Evolutionary conservation across 805 yeast species (phyloP).

Genomic region (Teunomyces stri): DNA sequence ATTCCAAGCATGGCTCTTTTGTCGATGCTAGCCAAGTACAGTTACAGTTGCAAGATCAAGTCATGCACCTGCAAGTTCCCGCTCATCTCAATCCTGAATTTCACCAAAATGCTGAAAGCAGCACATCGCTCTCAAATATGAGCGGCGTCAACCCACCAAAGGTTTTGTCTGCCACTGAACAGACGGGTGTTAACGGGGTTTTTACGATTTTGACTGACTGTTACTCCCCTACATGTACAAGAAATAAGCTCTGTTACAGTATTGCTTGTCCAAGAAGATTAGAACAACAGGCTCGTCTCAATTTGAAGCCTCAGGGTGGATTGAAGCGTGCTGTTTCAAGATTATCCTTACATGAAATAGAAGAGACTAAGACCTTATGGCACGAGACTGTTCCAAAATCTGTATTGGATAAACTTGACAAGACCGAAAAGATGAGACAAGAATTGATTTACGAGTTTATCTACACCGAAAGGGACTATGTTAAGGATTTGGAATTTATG

Average conservation of each 20-base stretch:
- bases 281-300: constrained; percentile 92
- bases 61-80: constrained; percentile 18
- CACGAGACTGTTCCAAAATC: constrained; percentile 84
- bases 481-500: constrained; percentile 88
- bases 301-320: constrained; percentile 85
- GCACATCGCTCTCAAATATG: constrained; percentile 14
- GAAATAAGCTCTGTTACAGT: constrained; percentile 85
- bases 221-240: constrained; percentile 93
- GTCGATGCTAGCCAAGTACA: constrained; percentile 15
- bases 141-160: background rate
- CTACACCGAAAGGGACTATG: constrained; percentile 92
- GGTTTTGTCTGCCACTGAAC: constrained; percentile 13
- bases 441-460: constrained; percentile 93
- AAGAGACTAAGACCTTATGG: constrained; percentile 86
- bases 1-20: constrained; percentile 32
- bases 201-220: constrained; percentile 91
- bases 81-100: constrained; percentile 16
- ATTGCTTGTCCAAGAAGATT: constrained; percentile 94
- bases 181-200: constrained; percentile 74
- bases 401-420: constrained; percentile 73
- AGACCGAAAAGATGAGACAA: constrained; percentile 86
- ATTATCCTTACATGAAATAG: constrained; percentile 62
- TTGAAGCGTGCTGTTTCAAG: constrained; percentile 71
- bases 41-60: constrained; percentile 14
- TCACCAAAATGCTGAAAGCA: constrained; percentile 7